A percentile compares a stretch with the other conserved stretches of the same genome.
Evolutionary conservation across 2,329 filamentous ascomycete species (phyloP).

Genomic region (Sphaceloma murrayae): DNA sequence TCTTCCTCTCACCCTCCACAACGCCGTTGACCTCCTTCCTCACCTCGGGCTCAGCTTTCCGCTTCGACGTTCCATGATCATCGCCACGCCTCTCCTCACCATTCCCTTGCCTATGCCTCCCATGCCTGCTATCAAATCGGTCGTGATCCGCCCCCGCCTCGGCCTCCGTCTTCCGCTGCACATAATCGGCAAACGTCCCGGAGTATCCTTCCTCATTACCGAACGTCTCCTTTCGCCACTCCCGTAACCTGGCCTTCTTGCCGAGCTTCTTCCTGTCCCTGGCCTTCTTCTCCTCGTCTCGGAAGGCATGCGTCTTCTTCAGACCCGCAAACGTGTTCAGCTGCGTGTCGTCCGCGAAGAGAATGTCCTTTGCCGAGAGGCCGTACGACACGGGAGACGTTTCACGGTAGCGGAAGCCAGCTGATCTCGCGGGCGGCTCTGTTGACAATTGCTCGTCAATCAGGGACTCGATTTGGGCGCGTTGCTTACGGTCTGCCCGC

Average conservation of each 20-base stretch:
- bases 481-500: slow-evolving; percentile 68
- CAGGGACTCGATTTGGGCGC: slow-evolving; percentile 72
- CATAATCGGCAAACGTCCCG: slow-evolving; percentile 33
- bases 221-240: slow-evolving; percentile 70
- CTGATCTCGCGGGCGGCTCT: slow-evolving; percentile 47
- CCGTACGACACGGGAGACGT: slow-evolving; percentile 86
- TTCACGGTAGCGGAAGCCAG: slow-evolving; percentile 80
- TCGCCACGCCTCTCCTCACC: background rate
- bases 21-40: slow-evolving; percentile 5
- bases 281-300: slow-evolving; percentile 79
- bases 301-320: slow-evolving; percentile 88
- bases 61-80: background rate
- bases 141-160: slow-evolving; percentile 21
- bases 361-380: slow-evolving; percentile 79
- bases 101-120: background rate
- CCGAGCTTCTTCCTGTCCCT: slow-evolving; percentile 79
- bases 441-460: slow-evolving; percentile 74
- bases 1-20: slow-evolving; percentile 7
- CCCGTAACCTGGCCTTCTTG: slow-evolving; percentile 81
- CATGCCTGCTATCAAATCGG: background rate
- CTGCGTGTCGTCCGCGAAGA: slow-evolving; percentile 75
- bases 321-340: slow-evolving; percentile 87
- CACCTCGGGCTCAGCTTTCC: too few relatives aligned
- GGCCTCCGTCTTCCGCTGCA: slow-evolving; percentile 23
- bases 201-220: slow-evolving; percentile 47